phyloP scores from a whole-genome alignment of 345 rosid genomes.

The Hevea brasiliensis region DNA sequence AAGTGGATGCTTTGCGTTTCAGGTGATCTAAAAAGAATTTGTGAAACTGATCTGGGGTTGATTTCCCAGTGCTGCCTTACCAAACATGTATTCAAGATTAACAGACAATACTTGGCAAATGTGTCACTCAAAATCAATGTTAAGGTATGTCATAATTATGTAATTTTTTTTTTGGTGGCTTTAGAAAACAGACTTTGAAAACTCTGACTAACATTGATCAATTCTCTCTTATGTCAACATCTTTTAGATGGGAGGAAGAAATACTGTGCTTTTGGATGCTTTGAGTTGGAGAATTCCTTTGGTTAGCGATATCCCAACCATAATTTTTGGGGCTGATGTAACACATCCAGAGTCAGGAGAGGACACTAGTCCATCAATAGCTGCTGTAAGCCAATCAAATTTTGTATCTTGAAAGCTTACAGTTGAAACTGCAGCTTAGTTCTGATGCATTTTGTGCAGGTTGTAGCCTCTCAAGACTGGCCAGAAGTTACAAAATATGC shows the following conservation, averaged over 20 bases:
- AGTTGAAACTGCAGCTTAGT: slow-evolving; percentile 2
- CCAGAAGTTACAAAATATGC: slow-evolving; percentile 50
- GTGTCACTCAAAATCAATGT: slow-evolving; percentile 47
- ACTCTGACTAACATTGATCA: not conserved
- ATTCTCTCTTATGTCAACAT: not conserved
- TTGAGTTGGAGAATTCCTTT: slow-evolving; percentile 42
- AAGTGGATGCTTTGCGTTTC: slow-evolving; percentile 15
- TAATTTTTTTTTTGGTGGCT: not conserved
- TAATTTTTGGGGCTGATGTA: slow-evolving; percentile 55
- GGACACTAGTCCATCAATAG: slow-evolving; percentile 49
- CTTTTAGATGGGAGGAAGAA: slow-evolving; percentile 48
- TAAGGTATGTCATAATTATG: slow-evolving; percentile 28
- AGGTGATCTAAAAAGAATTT: slow-evolving; percentile 49
- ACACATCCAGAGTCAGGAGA: slow-evolving; percentile 51
- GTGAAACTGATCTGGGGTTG: slow-evolving; percentile 48
- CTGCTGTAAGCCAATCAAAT: slow-evolving; percentile 36
- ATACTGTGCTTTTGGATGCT: slow-evolving; percentile 50
- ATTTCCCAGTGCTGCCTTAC: slow-evolving; percentile 49
- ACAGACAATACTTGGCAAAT: slow-evolving; percentile 45
- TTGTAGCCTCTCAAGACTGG: slow-evolving; percentile 53
- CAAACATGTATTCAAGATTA: slow-evolving; percentile 39
- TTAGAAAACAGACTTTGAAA: not conserved
- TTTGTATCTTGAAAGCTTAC: not conserved
- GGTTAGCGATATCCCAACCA: slow-evolving; percentile 44
- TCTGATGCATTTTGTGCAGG: slow-evolving; percentile 21